A percentile compares a stretch with the other conserved stretches of the same genome.
phyloP scores from a whole-genome alignment of 768 basidiomycete species.

The Lentinula sp. region DNA sequence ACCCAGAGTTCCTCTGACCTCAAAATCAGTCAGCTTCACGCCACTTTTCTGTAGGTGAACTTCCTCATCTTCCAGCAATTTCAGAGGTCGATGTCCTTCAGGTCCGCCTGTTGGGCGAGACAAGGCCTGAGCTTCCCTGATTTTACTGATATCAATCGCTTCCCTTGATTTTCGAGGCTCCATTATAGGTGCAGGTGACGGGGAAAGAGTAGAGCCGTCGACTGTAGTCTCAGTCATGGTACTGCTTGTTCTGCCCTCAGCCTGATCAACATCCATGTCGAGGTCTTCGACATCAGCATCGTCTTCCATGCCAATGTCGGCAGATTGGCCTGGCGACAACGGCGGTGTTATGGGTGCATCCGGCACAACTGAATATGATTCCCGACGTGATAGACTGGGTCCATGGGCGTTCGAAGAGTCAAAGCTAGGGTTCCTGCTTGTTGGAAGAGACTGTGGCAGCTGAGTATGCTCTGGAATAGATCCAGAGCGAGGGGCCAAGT shows the following conservation, averaged over 20 bases:
- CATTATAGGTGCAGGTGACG: not conserved
- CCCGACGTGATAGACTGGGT: not conserved
- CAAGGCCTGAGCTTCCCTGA: not conserved
- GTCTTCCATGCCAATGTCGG: conserved; percentile 13
- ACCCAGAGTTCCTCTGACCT: conserved; percentile 77
- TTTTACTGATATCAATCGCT: conserved; percentile 6
- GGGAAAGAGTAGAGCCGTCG: not conserved
- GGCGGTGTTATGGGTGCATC: conserved; percentile 70
- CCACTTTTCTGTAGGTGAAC: conserved; percentile 56
- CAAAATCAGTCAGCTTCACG: conserved; percentile 70
- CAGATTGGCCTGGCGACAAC: conserved; percentile 47
- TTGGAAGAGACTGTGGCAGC: not conserved
- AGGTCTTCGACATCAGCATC: conserved; percentile 16
- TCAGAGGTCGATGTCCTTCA: conserved; percentile 34
- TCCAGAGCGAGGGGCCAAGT: not conserved
- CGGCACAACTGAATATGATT: conserved; percentile 24
- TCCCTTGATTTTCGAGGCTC: conserved; percentile 4
- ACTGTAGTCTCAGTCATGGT: conserved; percentile 12
- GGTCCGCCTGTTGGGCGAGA: not conserved
- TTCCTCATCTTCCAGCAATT: conserved; percentile 64
- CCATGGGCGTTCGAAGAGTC: not conserved
- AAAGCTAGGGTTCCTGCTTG: conserved; percentile 1
- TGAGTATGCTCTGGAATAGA: conserved; percentile 1
- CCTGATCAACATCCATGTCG: conserved; percentile 2
- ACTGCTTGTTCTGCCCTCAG: conserved; percentile 23